Evolutionary conservation across 768 basidiomycete species (phyloP).

Genomic region (Podaxis sp.): DNA sequence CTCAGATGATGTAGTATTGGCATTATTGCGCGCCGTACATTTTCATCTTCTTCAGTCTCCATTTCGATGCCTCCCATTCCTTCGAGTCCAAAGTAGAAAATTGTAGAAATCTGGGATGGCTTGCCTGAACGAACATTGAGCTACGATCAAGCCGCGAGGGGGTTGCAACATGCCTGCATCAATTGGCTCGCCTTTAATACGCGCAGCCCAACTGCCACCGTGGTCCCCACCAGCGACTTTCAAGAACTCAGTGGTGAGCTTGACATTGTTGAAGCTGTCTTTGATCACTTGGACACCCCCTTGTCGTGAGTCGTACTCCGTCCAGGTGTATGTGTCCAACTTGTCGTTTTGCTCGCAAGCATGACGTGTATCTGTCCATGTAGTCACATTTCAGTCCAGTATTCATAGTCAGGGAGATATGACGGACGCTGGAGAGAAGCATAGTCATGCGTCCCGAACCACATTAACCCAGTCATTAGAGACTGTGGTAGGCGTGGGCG

Average conservation of each 20-base stretch:
- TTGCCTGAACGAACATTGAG: slow-evolving; percentile 22
- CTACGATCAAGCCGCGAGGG: not conserved
- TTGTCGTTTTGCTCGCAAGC: slow-evolving; percentile 86
- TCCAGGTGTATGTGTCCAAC: slow-evolving; percentile 81
- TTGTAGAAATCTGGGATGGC: slow-evolving; percentile 64
- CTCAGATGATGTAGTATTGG: slow-evolving; percentile 1
- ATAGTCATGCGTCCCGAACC: slow-evolving; percentile 89
- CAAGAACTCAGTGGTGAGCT: slow-evolving; percentile 79
- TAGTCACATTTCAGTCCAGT: not conserved
- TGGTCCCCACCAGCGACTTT: slow-evolving; percentile 81
- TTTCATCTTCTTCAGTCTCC: slow-evolving; percentile 70
- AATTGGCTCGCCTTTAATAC: slow-evolving; percentile 80
- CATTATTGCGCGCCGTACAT: slow-evolving; percentile 40
- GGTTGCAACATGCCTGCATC: slow-evolving; percentile 42
- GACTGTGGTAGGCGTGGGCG: slow-evolving; percentile 81
- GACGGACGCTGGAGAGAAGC: slow-evolving; percentile 62
- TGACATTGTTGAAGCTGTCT: slow-evolving; percentile 79
- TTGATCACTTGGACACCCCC: slow-evolving; percentile 83
- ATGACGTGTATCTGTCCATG: slow-evolving; percentile 64
- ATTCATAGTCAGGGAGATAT: slow-evolving; percentile 7
- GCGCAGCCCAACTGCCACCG: slow-evolving; percentile 86
- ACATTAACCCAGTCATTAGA: slow-evolving; percentile 90
- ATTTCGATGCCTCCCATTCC: slow-evolving; percentile 81
- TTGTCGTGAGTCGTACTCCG: slow-evolving; percentile 78
- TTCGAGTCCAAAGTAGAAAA: slow-evolving; percentile 88